Evolutionary conservation across 768 basidiomycete genomes (phyloP).

Genomic region (Galerina marginata): DNA sequence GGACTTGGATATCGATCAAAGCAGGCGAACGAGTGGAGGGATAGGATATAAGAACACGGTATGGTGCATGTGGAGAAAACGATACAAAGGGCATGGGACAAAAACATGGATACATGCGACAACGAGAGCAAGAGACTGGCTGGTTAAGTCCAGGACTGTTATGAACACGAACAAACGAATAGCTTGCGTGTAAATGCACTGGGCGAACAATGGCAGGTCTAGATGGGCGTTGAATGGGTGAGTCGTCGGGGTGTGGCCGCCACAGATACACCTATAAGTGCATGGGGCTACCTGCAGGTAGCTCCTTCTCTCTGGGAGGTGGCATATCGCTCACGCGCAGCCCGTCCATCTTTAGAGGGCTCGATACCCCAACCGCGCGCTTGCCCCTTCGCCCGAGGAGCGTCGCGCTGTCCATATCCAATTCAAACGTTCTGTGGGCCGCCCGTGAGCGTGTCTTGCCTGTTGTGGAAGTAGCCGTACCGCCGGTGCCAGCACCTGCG

Average conservation of each 20-base stretch:
- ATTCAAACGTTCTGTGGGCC: slow-evolving; percentile 65
- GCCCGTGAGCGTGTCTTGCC: slow-evolving; percentile 11
- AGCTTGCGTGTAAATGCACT: background rate
- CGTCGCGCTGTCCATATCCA: slow-evolving; percentile 88
- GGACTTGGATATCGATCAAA: background rate
- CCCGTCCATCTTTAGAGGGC: slow-evolving; percentile 30
- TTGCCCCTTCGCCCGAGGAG: slow-evolving; percentile 70
- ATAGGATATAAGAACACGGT: slow-evolving; percentile 1
- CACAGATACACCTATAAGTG: slow-evolving; percentile 6
- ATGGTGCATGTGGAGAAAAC: background rate
- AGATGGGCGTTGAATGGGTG: background rate
- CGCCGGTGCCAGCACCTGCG: slow-evolving; percentile 17
- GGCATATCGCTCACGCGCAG: slow-evolving; percentile 21
- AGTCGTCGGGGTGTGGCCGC: background rate
- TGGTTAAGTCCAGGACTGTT: background rate
- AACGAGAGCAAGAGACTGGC: background rate
- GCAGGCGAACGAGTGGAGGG: background rate
- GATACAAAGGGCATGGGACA: background rate
- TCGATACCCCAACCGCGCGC: slow-evolving; percentile 22
- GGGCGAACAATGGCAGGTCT: background rate
- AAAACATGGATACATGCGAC: background rate
- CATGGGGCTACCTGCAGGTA: slow-evolving; percentile 22
- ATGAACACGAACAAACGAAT: background rate
- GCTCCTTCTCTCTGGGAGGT: background rate
- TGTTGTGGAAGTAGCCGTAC: slow-evolving; percentile 3